A percentile compares a stretch with the other conserved stretches of the same genome.
Evolutionary conservation across 2,329 filamentous ascomycete genomes (phyloP).

Genomic region (Xylariaceae sp.): DNA sequence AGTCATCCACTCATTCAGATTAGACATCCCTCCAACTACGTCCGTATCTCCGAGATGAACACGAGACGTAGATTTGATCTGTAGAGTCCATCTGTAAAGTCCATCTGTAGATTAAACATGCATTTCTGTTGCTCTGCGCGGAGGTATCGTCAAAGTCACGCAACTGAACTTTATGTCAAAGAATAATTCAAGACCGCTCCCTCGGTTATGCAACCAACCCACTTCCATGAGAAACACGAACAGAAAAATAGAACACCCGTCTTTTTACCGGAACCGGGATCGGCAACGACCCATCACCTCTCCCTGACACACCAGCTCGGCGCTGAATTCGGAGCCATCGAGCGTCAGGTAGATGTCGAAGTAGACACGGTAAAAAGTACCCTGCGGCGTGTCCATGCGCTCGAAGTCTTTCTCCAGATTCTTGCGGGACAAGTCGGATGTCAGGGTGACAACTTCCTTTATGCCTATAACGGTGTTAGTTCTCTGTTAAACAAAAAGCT

Average conservation of each 20-base stretch:
- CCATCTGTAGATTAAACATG: conserved; percentile 19
- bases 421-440: conserved; percentile 93
- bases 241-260: too few species aligned
- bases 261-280: conserved; percentile 67
- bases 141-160: conserved; percentile 26
- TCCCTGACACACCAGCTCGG: conserved; percentile 96
- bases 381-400: conserved; percentile 97
- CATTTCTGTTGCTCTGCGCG: conserved; percentile 20
- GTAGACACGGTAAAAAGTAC: conserved; percentile 84
- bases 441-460: conserved; percentile 97
- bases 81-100: conserved; percentile 7
- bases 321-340: conserved; percentile 96
- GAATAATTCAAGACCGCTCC: conserved; percentile 19
- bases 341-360: conserved; percentile 85
- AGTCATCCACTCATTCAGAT: conserved; percentile 15
- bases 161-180: conserved; percentile 21
- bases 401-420: conserved; percentile 99
- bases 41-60: conserved; percentile 10
- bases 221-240: not conserved
- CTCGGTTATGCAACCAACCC: conserved; percentile 16
- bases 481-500: conserved; percentile 21
- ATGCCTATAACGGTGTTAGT: conserved; percentile 58
- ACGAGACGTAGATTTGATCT: conserved; percentile 8
- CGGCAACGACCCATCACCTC: conserved; percentile 98
- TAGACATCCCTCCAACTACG: conserved; percentile 7